Evolutionary conservation across 306 rosid genomes (phyloP), one percentile per base, ranked within the genome.

Genomic region (Vigna trinervia): DNA sequence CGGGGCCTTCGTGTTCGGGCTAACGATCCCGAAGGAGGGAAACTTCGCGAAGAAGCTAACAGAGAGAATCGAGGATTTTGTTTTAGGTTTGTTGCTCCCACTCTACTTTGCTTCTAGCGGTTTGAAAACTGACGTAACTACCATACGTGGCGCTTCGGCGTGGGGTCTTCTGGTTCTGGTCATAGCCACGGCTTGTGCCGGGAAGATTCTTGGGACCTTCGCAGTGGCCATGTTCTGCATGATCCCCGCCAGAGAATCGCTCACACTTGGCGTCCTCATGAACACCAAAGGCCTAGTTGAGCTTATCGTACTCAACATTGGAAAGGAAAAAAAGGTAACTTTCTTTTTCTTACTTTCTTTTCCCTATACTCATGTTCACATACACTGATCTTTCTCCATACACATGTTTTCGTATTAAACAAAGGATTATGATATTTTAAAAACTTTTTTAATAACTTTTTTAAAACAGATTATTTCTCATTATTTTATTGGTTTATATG

Each of bases 231-330:
- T 94, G 82, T 50, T 83, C 77, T 89, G 90, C 69, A 67, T 23
- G 89, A 87, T 92, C 3, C 97, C 96, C 11, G 76, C 47, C 26
- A 85, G 90, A 68, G 98, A 94, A 43, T 60, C 98, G 2, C 39
- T 94, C 23, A 84, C 93, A 3, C 92, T 94, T 32, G 98, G 97
- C 19, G 69, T 94, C 10, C 90, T 94, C 48, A 94, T 94, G 98
- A 94, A 94, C 70, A 94, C 98, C n/a, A 94, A 94, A 47, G 98
- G 98, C 1, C 83, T 94, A 51, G 94, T 94, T 4, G 98, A 94
- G 64, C 97, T 94, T 65, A 94, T 94, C 23, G 98, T 94, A 13
- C 98, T 92, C 87, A 94, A 94, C 78, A 90, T 94, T 51, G 98
- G 98, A 50, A 90, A 82, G 70, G 98, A 94, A 87, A 90, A 90